Conservation (phyloP, 257 asterid species). For the Perilla frutescens region DNA sequence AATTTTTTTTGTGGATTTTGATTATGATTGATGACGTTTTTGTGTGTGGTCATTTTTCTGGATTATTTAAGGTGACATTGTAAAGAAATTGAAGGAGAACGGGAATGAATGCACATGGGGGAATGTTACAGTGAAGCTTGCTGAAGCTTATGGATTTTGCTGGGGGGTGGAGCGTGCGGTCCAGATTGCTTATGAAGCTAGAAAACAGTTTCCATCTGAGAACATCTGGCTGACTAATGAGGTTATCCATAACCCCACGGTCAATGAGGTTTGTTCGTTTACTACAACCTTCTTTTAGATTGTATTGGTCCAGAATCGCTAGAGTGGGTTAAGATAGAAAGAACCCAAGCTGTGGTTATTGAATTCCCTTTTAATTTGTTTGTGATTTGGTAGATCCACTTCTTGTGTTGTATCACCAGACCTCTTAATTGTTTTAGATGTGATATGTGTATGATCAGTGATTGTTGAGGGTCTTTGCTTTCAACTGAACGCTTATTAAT, state of each 20-base stretch:
- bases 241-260: constrained; percentile 95
- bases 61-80: constrained; percentile 72
- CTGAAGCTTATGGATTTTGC: constrained; percentile 95
- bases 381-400: neutral
- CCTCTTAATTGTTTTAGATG: neutral
- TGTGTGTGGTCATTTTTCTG: constrained; percentile 17
- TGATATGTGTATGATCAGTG: constrained; percentile 14
- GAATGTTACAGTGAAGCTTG: constrained; percentile 87
- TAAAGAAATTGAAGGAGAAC: constrained; percentile 87
- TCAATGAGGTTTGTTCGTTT: constrained; percentile 67
- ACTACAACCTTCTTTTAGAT: constrained; percentile 6
- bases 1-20: constrained; percentile 12
- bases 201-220: constrained; percentile 86
- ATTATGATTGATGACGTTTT: constrained; percentile 11
- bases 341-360: constrained; percentile 2
- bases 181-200: constrained; percentile 97
- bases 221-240: constrained; percentile 93
- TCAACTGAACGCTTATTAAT: constrained; percentile 1
- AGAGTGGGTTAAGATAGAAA: neutral
- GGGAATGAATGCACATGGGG: constrained; percentile 87
- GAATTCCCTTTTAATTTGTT: neutral
- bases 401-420: neutral
- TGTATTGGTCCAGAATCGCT: neutral
- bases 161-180: constrained; percentile 99
- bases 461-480: constrained; percentile 3